phyloP scores from a whole-genome alignment of 1,284 basidiomycete species.

The Irpex sp. region DNA sequence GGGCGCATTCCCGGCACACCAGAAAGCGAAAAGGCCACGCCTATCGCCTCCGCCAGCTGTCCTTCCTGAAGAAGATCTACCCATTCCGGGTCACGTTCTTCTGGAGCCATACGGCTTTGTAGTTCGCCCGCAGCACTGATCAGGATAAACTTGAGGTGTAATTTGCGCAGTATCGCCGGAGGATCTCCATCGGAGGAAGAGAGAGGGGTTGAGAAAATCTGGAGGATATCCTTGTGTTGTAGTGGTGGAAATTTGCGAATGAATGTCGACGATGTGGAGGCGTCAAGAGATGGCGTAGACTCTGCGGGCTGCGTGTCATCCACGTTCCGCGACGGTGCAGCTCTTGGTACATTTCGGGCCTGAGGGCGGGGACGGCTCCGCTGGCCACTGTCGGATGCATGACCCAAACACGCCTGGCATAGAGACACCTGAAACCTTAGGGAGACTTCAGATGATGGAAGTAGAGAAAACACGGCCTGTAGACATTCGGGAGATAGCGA shows the following conservation, averaged over 20 bases:
- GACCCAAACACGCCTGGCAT: conserved; percentile 36
- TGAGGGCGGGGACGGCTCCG: conserved; percentile 30
- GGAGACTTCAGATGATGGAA: conserved; percentile 35
- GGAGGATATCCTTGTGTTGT: conserved; percentile 33
- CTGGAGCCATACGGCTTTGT: conserved; percentile 30
- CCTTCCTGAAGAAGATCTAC: conserved; percentile 31
- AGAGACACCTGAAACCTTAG: conserved; percentile 47
- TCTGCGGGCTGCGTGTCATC: not conserved
- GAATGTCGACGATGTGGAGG: conserved; percentile 14
- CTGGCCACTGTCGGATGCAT: conserved; percentile 13
- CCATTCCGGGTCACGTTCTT: conserved; percentile 45
- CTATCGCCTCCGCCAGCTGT: conserved; percentile 29
- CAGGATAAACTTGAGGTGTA: conserved; percentile 43
- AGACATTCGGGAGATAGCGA: conserved; percentile 32
- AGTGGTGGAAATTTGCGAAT: conserved; percentile 20
- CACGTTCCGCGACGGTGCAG: not conserved
- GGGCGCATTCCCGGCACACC: not conserved
- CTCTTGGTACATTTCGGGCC: conserved; percentile 18
- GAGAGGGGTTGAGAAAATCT: conserved; percentile 19
- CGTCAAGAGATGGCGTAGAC: conserved; percentile 15
- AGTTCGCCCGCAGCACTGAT: conserved; percentile 43
- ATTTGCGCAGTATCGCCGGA: conserved; percentile 10
- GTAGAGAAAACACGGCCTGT: conserved; percentile 36
- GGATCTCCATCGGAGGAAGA: conserved; percentile 15
- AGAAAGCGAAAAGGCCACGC: conserved; percentile 25